Evolutionary conservation across 129 eudicot species (phyloP), one percentile per base, ranked within the genome.

Genomic region (Helichrysum umbraculigerum): DNA sequence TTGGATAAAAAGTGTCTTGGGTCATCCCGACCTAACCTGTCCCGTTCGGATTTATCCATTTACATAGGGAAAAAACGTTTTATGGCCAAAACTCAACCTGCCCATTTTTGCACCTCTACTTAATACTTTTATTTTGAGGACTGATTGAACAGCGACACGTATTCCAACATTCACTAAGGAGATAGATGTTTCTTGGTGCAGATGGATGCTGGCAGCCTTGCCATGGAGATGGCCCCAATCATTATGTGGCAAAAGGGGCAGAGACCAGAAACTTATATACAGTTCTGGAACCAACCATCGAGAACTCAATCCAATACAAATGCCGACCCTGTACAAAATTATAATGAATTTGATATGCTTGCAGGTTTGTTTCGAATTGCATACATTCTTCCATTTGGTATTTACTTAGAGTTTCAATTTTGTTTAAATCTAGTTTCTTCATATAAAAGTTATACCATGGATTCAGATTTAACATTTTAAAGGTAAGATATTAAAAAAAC

Each of bases 151-250:
- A 75, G 6, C 7, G 11, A 30, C n/a, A 22, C 35, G 50, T 29
- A 32, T 56, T 65, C 61, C 37, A 66, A 28, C 75, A 68, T 16
- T 22, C 33, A 4, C 68, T 67, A 35, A 76, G n/a, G 68, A 22
- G 65, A 64, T 66, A 7, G 28, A 76, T 56, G 67, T 68, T 15
- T 42, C 58, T 22, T 73, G 74, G 25, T 79, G 65, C 78, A 94
- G 98, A 94, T 94, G 98, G 96, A 89, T 83, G 86, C 93, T 76
- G 85, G 91, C 68, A 88, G 92, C 86, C 98, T 94, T 80, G 89
- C 97, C 2, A 84, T 84, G 87, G 97, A 94, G 85, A 87, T 94
- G 93, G 96, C 96, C 25, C 96, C 97, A 35, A 81, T 94, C 37
- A 77, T 94, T 42, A 84, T 94, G 85, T 94, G 98, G 98, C 91